A percentile compares a stretch with the other conserved stretches of the same genome.
phyloP scores from a whole-genome alignment of 169 alveolate species.

The Plasmodium malariae region DNA sequence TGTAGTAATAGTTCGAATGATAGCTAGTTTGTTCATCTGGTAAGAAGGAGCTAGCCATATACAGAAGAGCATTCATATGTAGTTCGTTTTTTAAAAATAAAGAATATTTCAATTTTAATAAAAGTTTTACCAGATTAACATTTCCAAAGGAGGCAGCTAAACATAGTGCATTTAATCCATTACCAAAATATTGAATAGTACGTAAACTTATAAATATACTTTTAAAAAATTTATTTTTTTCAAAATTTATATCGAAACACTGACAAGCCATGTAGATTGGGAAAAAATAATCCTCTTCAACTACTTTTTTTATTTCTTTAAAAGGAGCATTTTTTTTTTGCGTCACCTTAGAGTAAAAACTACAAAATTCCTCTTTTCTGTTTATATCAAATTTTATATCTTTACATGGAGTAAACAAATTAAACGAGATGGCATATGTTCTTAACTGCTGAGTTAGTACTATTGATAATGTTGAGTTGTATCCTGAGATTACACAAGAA shows the following conservation, averaged over 20 bases:
- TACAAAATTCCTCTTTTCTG: constrained; percentile 77
- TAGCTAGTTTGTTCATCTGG: constrained; percentile 27
- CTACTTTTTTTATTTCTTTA: constrained; percentile 29
- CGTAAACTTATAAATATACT: constrained; percentile 60
- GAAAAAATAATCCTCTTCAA: constrained; percentile 31
- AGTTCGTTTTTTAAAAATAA: constrained; percentile 29
- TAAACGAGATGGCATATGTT: constrained; percentile 79
- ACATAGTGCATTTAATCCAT: constrained; percentile 80
- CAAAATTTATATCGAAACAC: constrained; percentile 17
- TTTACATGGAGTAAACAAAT: constrained; percentile 80
- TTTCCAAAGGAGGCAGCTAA: constrained; percentile 81
- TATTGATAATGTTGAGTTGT: constrained; percentile 78
- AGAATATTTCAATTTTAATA: constrained; percentile 67
- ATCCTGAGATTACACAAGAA: constrained; percentile 84
- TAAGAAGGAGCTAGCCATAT: constrained; percentile 66
- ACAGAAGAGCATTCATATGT: constrained; percentile 53
- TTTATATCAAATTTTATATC: constrained; percentile 73
- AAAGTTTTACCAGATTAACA: constrained; percentile 72
- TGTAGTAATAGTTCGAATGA: constrained; percentile 38
- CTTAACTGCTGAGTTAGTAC: constrained; percentile 81
- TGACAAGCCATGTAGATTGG: constrained; percentile 69
- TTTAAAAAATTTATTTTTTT: not conserved
- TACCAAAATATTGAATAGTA: constrained; percentile 80
- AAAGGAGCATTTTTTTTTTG: constrained; percentile 78
- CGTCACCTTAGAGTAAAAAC: constrained; percentile 76